Evolutionary conservation across 2,329 filamentous ascomycete species (phyloP), one percentile per base, ranked within the genome.

Genomic region (Cadophora luteo-olivacea): DNA sequence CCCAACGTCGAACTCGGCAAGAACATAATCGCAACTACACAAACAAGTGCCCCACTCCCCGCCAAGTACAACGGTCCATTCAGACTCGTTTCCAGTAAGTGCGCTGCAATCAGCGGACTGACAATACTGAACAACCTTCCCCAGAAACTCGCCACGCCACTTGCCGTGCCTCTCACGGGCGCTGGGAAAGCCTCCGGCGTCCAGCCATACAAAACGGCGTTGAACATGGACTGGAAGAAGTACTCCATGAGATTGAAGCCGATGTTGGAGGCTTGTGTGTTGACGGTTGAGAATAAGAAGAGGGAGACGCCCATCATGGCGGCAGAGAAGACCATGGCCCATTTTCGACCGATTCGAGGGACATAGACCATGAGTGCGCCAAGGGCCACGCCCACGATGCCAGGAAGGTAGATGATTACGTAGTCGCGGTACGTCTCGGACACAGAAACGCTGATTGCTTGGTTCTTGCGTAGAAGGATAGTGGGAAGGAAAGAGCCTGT

Each of bases 111-210:
- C 48, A 88, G 73, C 0, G 87, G 87, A 48, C 84, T 85, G 19
- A 89, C 81, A 55, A 89, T 88, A 11, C 85, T 84, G 71, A 87
- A 87, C 29, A 89, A 65, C 1, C 87, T 77, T 1, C 87, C 87
- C 85, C 85, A 88, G 73, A 87, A 89, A 68, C 84, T 85, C 1
- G 86, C 85, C 14, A 88, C 69, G 0, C 87, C 87, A 72, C 84
- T 85, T 0, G 87, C 79, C 0, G 83, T 86, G 4, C 84, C 85
- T 45, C 84, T 76, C 19, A 86, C 81, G 0, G 82, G 81, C 3
- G 84, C 83, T 0, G 84, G 83, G 69, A 74, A 75, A 4, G 68
- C 67, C 65, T 74, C 72, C 0, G 73, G 72, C 12, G 73, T 72
- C 68, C 69, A 74, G 2, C 69, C 72, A 48, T 75, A 75, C 2